Base-by-base conservation (phyloP, 1,284 basidiomycete species). In the Phlebopus sp. region DNA sequence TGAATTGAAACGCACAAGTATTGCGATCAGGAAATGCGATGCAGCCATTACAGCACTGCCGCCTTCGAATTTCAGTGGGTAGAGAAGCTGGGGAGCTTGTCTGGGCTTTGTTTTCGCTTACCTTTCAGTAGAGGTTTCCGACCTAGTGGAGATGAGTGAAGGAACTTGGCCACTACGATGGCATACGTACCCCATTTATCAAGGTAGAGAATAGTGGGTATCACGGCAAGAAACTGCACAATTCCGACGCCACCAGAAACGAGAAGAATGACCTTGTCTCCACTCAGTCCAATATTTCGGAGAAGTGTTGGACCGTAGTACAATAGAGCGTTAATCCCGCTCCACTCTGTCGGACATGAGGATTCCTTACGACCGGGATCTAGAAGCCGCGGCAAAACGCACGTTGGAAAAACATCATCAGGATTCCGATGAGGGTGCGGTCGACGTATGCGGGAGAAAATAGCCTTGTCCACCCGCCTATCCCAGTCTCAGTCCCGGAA, bases 331-430 rank as follows among this genome's bases (percentile, higher is more conserved):
- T 90, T 91, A 53, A 90, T 90, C 2, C 88, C 88, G 52, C 82
- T 84, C 87, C 87, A 90, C 69, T 90, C 87, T 90, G 56, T 17
- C 17, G 18, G 5, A 19, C 9, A 6, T 51, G 17, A 47, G 44
- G 47, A 42, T 37, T 10, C 23, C 19, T 18, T 41, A 15, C 25
- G 37, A 17, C 17, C 13, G 15, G 37, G 23, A 36, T 32, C 17
- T 9, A 25, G 47, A 45, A 19, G 31, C 15, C 32, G 17, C 3
- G 7, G 32, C 19, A 2, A 2, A 17, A 69, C 83, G 35, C 55
- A 88, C 86, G 87, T 68, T 90, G 87, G 56, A 89, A 90, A 47
- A 86, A 79, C 84, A 89, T 89, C 59, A 88, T 78, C 55, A 81
- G 63, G 7, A 88, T 69, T 2, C 86, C 87, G 41, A 90, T 76